phyloP scores from a whole-genome alignment of 768 basidiomycete genomes.

The Termitomyces sp. region DNA sequence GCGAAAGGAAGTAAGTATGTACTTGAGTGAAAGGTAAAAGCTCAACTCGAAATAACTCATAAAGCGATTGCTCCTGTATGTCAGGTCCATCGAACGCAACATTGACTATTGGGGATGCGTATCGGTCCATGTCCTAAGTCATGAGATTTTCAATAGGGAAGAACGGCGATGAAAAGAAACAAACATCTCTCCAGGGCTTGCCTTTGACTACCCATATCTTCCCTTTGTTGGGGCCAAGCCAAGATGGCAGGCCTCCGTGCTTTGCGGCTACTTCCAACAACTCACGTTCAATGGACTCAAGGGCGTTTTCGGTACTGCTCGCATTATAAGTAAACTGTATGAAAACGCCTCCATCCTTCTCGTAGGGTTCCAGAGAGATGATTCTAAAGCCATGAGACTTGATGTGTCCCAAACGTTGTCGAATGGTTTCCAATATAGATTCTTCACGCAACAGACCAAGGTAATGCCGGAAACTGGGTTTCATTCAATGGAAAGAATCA shows the following conservation, averaged over 20 bases:
- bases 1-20: neutral
- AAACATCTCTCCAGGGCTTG: constrained; percentile 75
- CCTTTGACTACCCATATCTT: constrained; percentile 73
- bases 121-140: constrained; percentile 80
- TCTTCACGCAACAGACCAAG: constrained; percentile 59
- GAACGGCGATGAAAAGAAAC: constrained; percentile 8
- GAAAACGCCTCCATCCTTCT: constrained; percentile 86
- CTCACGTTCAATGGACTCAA: constrained; percentile 44
- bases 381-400: constrained; percentile 55
- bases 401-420: constrained; percentile 43
- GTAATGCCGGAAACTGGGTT: constrained; percentile 55
- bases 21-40: constrained; percentile 1
- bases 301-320: constrained; percentile 29
- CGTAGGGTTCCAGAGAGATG: constrained; percentile 56
- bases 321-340: constrained; percentile 62
- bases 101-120: constrained; percentile 64
- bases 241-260: constrained; percentile 58
- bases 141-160: neutral
- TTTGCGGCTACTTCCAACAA: constrained; percentile 39
- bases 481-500: constrained; percentile 1
- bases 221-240: constrained; percentile 48
- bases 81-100: constrained; percentile 91
- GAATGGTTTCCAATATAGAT: constrained; percentile 44
- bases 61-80: constrained; percentile 73
- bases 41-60: constrained; percentile 74